Percentiles rank a stretch among this genome's conserved stretches.
Conservation (phyloP, 176 grass and related monocot genomes). For the Oryza longistaminata region DNA sequence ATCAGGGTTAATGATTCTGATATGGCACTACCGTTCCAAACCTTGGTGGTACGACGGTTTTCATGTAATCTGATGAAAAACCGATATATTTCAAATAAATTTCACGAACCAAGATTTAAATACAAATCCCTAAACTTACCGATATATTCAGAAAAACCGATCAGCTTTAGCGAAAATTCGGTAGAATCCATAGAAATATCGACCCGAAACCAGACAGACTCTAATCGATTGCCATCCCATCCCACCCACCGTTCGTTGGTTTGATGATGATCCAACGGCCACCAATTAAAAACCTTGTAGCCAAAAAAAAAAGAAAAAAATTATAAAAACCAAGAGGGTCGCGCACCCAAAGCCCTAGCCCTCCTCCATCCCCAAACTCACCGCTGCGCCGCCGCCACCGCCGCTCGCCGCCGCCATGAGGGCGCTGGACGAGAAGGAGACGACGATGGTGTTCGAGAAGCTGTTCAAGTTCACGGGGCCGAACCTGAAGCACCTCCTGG, state of each 20-base stretch:
- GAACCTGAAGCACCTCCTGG: conserved; percentile 81
- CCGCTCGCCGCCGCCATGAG: conserved; percentile 42
- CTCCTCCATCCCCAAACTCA: neutral
- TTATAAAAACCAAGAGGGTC: neutral
- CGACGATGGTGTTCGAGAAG: conserved; percentile 76
- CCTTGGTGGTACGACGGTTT: no score
- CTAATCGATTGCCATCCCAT: no score
- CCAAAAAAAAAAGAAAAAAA: neutral
- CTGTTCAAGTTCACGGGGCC: conserved; percentile 87
- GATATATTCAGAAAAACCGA: no score
- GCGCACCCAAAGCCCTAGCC: conserved; percentile 33
- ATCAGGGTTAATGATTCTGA: no score
- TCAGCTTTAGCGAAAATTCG: no score
- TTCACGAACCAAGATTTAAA: no score
- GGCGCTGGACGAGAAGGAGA: conserved; percentile 92
- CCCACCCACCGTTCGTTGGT: neutral
- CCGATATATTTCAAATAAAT: no score
- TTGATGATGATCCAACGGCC: neutral
- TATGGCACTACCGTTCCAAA: no score
- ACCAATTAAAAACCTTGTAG: neutral
- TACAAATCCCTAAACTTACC: no score
- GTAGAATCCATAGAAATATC: no score
- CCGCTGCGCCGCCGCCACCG: neutral
- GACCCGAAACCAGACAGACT: no score
- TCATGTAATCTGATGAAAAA: no score